A percentile compares a stretch with the other conserved stretches of the same genome.
phyloP scores from a whole-genome alignment of 768 basidiomycete genomes.

The Suillus placidus region DNA sequence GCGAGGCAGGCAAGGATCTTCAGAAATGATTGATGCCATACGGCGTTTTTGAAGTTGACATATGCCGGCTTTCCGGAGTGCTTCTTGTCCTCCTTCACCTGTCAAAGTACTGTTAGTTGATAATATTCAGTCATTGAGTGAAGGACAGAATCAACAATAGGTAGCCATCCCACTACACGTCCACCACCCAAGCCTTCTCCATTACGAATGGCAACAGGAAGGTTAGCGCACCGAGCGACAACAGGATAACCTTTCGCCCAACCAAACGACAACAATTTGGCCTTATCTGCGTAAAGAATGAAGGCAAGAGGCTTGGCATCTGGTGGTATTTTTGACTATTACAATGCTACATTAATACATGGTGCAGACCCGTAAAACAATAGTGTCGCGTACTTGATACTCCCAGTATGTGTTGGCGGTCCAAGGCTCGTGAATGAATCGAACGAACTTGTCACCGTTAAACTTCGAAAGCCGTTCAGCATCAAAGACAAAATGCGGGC shows the following conservation, averaged over 20 bases:
- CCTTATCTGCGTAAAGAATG: slow-evolving; percentile 45
- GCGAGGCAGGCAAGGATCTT: slow-evolving; percentile 8
- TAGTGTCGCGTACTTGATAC: slow-evolving; percentile 33
- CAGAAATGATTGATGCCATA: slow-evolving; percentile 16
- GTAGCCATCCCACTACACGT: slow-evolving; percentile 42
- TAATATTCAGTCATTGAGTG: not conserved
- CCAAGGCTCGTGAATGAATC: slow-evolving; percentile 40
- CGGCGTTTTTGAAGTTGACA: slow-evolving; percentile 13
- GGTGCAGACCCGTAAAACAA: not conserved
- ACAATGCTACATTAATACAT: not conserved
- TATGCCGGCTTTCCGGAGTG: slow-evolving; percentile 5
- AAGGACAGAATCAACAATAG: slow-evolving; percentile 32
- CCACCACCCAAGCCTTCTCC: slow-evolving; percentile 37
- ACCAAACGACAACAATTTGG: slow-evolving; percentile 40
- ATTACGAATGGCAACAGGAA: slow-evolving; percentile 37
- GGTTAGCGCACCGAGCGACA: slow-evolving; percentile 34
- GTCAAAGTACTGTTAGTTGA: not conserved
- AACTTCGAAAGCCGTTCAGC: slow-evolving; percentile 31
- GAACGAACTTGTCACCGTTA: slow-evolving; percentile 28
- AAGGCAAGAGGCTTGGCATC: slow-evolving; percentile 32
- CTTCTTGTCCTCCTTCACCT: slow-evolving; percentile 13
- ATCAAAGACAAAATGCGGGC: slow-evolving; percentile 34
- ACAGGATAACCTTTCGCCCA: slow-evolving; percentile 42
- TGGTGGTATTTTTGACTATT: not conserved
- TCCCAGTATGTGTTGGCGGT: slow-evolving; percentile 40